Base-by-base conservation (phyloP, 2,329 filamentous ascomycete genomes). In the Fusarium ramigenum region DNA sequence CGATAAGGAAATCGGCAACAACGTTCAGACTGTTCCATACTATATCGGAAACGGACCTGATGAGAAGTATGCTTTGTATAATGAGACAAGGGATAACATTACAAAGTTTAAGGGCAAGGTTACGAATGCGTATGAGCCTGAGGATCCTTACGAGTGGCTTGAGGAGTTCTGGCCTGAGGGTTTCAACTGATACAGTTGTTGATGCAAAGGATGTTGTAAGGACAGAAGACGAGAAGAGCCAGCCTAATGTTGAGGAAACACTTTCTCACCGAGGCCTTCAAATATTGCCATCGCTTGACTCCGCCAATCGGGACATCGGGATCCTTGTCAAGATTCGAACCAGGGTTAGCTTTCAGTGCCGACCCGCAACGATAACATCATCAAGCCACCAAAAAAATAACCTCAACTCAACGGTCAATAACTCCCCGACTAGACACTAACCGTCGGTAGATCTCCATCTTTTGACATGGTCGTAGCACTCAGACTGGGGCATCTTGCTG, bases 81-180 rank as follows among this genome's bases (percentile, higher is more conserved):
- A 79, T 49, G 66, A 71, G 25, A 79, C 78, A 2, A 70, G 75
- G 11, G 78, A 79, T 28, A 67, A 71, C 3, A 79, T 79, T 6
- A 63, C 63, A 15, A 77, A 76, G 42, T 79, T 72, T 37, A 69
- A 78, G 11, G 78, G 77, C 2, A 61, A 70, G 9, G 60, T 77
- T 0, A 72, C 64, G 12, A 74, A 75, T 37, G 54, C 56, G 0
- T 79, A 79, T 37, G 69, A 76, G 57, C 78, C 78, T 0, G 75
- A 79, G 60, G 76, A 79, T 8, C 87, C 90, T 16, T 91, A 81
- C 77, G 86, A 84, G 36, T 90, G 89, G 66, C 85, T 85, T 63
- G 85, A 85, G 39, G 88, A 86, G 70, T 90, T 90, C 62, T 84
- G 76, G 74, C 77, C 78, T 0, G 75, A 79, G 14, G 78, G 78